Percentiles rank a stretch among this genome's conserved stretches.
phyloP scores from a whole-genome alignment of 208 protist species.

The Trypanosoma cruzi region DNA sequence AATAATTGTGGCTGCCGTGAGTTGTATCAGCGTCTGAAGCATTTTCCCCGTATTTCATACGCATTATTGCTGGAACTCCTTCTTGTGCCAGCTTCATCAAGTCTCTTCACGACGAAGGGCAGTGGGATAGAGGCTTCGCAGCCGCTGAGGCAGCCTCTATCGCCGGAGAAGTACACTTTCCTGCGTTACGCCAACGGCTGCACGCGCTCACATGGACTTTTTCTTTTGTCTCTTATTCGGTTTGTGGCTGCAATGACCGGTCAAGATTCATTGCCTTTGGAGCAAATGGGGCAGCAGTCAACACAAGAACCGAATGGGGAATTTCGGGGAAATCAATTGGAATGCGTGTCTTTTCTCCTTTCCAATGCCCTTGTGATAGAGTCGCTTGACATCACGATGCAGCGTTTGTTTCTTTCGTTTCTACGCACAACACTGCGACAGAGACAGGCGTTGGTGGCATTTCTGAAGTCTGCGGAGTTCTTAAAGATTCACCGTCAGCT shows the following conservation, averaged over 20 bases:
- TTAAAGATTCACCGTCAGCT: slow-evolving; percentile 37
- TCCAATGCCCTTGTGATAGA: slow-evolving; percentile 72
- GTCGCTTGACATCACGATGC: slow-evolving; percentile 63
- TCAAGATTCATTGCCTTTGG: slow-evolving; percentile 24
- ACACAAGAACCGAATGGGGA: slow-evolving; percentile 1
- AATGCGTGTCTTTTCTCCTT: slow-evolving; percentile 58
- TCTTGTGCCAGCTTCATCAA: slow-evolving; percentile 64
- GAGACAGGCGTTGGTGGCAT: slow-evolving; percentile 47
- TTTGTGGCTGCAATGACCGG: slow-evolving; percentile 69
- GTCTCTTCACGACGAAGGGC: slow-evolving; percentile 36
- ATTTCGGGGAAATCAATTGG: slow-evolving; percentile 29
- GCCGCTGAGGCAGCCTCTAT: slow-evolving; percentile 24
- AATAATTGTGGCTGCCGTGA: slow-evolving; percentile 53
- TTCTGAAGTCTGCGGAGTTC: slow-evolving; percentile 49
- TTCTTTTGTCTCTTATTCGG: slow-evolving; percentile 59
- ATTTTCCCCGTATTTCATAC: slow-evolving; percentile 52
- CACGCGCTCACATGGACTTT: slow-evolving; percentile 47
- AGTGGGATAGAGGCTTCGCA: background rate
- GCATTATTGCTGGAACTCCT: slow-evolving; percentile 65
- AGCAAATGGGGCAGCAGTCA: slow-evolving; percentile 11
- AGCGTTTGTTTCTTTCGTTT: slow-evolving; percentile 49
- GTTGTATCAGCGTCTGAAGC: slow-evolving; percentile 32
- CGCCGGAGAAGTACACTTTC: slow-evolving; percentile 65
- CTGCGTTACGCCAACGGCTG: slow-evolving; percentile 82
- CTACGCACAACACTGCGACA: slow-evolving; percentile 45